Evolutionary conservation across 352 stramenopile species (phyloP).

Genomic region (Globisporangium irregulare): DNA sequence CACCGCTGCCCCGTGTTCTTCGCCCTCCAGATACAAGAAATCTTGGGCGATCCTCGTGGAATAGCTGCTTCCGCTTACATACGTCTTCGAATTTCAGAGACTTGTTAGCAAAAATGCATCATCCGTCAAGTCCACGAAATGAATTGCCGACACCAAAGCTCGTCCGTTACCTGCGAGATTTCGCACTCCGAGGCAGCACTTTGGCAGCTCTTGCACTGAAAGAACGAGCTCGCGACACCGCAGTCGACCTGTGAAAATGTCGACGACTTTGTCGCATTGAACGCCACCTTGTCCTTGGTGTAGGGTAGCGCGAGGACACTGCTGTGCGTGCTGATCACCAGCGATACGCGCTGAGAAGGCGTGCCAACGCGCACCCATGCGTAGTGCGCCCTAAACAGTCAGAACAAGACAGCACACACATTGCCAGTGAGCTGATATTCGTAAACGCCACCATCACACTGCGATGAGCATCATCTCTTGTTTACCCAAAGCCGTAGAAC

Average conservation of each 20-base stretch:
- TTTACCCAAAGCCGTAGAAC: background rate
- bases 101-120: background rate
- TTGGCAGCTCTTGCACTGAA: conserved; percentile 50
- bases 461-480: background rate
- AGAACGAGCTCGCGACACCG: conserved; percentile 31
- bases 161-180: conserved; percentile 41
- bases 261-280: conserved; percentile 55
- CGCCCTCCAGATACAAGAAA: conserved; percentile 65
- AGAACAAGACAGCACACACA: background rate
- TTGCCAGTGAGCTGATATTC: background rate
- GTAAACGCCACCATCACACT: background rate
- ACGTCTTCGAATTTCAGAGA: conserved; percentile 32
- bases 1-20: conserved; percentile 25
- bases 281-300: conserved; percentile 45
- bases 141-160: background rate
- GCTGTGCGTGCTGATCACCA: conserved; percentile 77
- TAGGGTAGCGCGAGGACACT: conserved; percentile 73
- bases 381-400: conserved; percentile 39
- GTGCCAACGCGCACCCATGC: conserved; percentile 78
- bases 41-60: conserved; percentile 71
- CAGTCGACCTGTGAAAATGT: conserved; percentile 69
- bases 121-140: background rate
- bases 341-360: conserved; percentile 66
- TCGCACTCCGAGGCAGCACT: conserved; percentile 35
- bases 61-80: conserved; percentile 80